Conservation (phyloP, 2,329 filamentous ascomycete species). For the Colletotrichum lindemuthianum region DNA sequence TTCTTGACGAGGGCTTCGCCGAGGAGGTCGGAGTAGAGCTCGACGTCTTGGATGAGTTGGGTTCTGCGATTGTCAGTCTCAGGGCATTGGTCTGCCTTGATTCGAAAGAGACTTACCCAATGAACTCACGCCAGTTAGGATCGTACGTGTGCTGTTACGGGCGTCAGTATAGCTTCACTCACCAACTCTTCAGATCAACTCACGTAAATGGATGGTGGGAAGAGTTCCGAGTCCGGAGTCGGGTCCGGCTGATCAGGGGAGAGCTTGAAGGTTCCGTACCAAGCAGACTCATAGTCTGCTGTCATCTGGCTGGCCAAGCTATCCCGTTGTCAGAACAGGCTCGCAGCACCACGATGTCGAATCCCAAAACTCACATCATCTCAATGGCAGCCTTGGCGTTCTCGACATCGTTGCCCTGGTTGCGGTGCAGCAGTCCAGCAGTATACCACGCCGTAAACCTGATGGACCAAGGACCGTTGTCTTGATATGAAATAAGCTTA, state of each 20-base stretch:
- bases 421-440: constrained; percentile 48
- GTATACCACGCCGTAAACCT: constrained; percentile 56
- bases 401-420: constrained; percentile 46
- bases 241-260: constrained; percentile 52
- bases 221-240: constrained; percentile 45
- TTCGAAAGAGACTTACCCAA: constrained; percentile 39
- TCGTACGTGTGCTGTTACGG: constrained; percentile 39
- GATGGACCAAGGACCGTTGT: constrained; percentile 53
- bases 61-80: constrained; percentile 36
- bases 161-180: background rate
- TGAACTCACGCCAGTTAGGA: constrained; percentile 51
- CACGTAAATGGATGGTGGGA: constrained; percentile 48
- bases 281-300: constrained; percentile 49
- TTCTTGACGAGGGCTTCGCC: constrained; percentile 43
- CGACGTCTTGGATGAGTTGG: constrained; percentile 48
- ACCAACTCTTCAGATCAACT: background rate
- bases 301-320: constrained; percentile 48
- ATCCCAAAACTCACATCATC: constrained; percentile 42
- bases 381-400: constrained; percentile 48
- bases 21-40: constrained; percentile 46
- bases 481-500: constrained; percentile 52
- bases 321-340: background rate
- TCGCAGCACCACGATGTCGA: background rate
- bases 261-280: constrained; percentile 54
- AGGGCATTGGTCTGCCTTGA: background rate